Evolutionary conservation across 352 stramenopile species (phyloP).

Genomic region (Phytophthora boehmeriae): DNA sequence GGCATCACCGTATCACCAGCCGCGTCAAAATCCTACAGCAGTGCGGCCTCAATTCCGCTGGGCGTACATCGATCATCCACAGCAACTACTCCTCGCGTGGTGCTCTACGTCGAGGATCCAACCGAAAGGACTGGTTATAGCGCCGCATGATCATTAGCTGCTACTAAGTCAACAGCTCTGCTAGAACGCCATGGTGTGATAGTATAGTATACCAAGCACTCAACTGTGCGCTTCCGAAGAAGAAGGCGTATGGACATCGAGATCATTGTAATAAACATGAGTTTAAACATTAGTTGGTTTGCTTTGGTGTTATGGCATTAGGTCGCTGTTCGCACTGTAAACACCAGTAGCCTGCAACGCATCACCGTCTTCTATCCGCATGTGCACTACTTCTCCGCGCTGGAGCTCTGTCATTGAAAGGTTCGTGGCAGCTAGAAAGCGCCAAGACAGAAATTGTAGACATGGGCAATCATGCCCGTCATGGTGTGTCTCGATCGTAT

Average conservation of each 20-base stretch:
- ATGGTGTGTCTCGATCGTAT: constrained; percentile 18
- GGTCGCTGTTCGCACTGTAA: no score
- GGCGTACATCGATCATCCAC: constrained; percentile 27
- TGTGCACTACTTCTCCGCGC: constrained; percentile 38
- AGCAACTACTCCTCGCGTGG: constrained; percentile 23
- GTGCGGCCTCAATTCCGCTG: constrained; percentile 9
- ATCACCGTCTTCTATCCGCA: constrained; percentile 5
- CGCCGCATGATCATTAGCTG: constrained; percentile 13
- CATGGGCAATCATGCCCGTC: constrained; percentile 16
- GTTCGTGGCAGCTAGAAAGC: constrained; percentile 37
- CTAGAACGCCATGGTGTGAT: constrained; percentile 12
- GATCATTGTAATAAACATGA: constrained; percentile 4
- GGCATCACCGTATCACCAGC: constrained; percentile 28
- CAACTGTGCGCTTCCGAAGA: constrained; percentile 13
- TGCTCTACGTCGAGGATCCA: constrained; percentile 39
- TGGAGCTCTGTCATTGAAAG: constrained; percentile 34
- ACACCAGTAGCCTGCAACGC: no score
- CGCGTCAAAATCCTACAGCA: constrained; percentile 37
- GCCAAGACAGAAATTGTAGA: constrained; percentile 45
- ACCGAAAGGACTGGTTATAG: constrained; percentile 19
- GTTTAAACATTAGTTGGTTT: neutral
- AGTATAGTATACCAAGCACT: constrained; percentile 25
- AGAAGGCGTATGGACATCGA: constrained; percentile 13
- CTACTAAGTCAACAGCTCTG: neutral
- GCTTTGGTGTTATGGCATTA: no score